Evolutionary conservation across 192 early-diverging fungal species (phyloP).

Genomic region (Mortierella hygrophila): DNA sequence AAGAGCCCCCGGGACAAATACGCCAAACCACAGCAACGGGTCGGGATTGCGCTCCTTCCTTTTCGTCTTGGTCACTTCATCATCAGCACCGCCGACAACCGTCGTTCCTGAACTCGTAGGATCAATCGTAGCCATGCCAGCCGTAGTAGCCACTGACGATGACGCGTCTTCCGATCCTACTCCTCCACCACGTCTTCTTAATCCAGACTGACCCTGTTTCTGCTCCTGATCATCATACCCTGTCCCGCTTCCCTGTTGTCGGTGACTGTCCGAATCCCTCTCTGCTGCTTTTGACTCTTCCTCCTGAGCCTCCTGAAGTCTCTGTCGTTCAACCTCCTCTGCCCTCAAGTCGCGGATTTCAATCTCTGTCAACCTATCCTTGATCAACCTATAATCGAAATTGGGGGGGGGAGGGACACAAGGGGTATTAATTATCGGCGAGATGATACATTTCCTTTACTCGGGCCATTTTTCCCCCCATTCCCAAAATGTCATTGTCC

Average conservation of each 20-base stretch:
- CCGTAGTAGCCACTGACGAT: background rate
- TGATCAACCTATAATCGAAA: background rate
- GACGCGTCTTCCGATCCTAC: background rate
- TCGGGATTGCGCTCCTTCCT: slow-evolving; percentile 46
- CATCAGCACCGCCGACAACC: too few relatives aligned
- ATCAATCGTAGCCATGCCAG: background rate
- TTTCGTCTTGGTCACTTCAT: slow-evolving; percentile 19
- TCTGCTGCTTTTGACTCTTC: background rate
- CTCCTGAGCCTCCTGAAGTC: background rate
- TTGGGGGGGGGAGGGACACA: background rate
- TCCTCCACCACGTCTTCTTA: slow-evolving; percentile 10
- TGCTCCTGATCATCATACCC: background rate
- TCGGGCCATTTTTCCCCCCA: too few relatives aligned
- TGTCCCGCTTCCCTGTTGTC: background rate
- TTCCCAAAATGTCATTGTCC: too few relatives aligned
- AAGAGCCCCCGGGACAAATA: slow-evolving; percentile 46
- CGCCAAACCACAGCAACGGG: slow-evolving; percentile 53
- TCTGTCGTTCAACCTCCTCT: background rate
- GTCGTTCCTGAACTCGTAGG: background rate
- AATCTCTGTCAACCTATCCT: background rate
- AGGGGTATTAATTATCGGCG: background rate
- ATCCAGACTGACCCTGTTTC: background rate
- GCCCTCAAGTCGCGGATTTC: background rate
- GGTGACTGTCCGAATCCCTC: background rate
- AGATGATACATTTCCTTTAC: background rate